Percentiles rank a stretch among this genome's conserved stretches.
These are phyloP conservation scores for Aureobasidium melanogenum DNA, from an alignment of 2,329 filamentous ascomycete genomes.

Conservation along the genomic window DNA sequence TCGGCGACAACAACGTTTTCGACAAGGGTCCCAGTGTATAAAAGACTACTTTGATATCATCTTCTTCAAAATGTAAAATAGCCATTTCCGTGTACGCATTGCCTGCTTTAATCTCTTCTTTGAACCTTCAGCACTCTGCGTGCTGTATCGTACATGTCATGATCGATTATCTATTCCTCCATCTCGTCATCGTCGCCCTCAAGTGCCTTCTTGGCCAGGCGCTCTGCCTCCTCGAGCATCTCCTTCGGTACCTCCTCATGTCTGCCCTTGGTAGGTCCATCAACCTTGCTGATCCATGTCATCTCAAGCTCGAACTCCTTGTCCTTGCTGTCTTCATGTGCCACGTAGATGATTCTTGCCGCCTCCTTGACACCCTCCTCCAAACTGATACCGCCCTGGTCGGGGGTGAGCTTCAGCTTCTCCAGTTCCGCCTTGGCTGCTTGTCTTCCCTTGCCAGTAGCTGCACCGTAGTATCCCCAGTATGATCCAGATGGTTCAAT, in stretches of 20 bases:
- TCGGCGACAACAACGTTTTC: not conserved
- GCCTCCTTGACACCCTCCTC: conserved; percentile 91
- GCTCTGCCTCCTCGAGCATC: conserved; percentile 83
- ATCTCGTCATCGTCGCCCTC: conserved; percentile 84
- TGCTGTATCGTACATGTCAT: conserved; percentile 14
- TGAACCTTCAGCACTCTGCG: not conserved
- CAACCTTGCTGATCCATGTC: conserved; percentile 85
- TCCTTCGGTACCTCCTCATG: conserved; percentile 92
- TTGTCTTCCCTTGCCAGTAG: conserved; percentile 93
- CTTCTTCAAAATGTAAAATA: conserved; percentile 9
- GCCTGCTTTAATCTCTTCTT: not conserved
- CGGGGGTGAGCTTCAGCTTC: conserved; percentile 70
- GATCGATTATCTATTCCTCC: conserved; percentile 58
- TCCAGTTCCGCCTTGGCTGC: conserved; percentile 96
- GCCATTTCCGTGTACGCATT: conserved; percentile 1
- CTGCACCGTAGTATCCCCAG: conserved; percentile 98
- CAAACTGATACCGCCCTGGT: conserved; percentile 63
- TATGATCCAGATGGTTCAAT: conserved; percentile 94
- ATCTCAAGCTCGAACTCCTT: conserved; percentile 99
- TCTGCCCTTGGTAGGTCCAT: conserved; percentile 83
- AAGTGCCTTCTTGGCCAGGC: conserved; percentile 79
- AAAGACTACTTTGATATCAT: not conserved
- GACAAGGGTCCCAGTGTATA: not conserved
- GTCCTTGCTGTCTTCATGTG: conserved; percentile 98
- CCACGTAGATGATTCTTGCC: conserved; percentile 91